These are phyloP conservation scores for Cubamyces lactineus DNA, from an alignment of 768 basidiomycete genomes.

Conservation along the genomic window DNA sequence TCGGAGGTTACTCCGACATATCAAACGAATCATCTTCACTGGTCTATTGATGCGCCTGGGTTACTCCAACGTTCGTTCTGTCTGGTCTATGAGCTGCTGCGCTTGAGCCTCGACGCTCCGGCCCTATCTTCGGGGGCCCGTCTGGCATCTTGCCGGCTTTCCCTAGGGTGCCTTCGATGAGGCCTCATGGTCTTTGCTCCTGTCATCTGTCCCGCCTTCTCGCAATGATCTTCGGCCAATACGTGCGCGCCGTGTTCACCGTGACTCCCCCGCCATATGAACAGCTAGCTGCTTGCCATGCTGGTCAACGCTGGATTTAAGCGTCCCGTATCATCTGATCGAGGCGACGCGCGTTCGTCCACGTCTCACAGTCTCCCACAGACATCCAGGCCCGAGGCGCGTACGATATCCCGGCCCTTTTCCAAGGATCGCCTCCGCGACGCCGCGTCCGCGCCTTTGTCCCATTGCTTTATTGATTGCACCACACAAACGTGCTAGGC, in stretches of 20 bases:
- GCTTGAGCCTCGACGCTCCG: background rate
- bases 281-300: background rate
- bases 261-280: conserved; percentile 16
- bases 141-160: conserved; percentile 1
- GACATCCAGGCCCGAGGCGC: conserved; percentile 5
- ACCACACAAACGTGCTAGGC: background rate
- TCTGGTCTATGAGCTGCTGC: background rate
- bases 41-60: conserved; percentile 12
- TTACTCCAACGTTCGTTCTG: background rate
- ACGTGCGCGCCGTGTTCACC: conserved; percentile 10
- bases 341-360: background rate
- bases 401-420: conserved; percentile 9
- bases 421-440: background rate
- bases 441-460: background rate
- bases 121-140: conserved; percentile 3
- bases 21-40: conserved; percentile 3
- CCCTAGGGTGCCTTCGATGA: conserved; percentile 11
- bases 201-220: conserved; percentile 16
- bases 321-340: conserved; percentile 12
- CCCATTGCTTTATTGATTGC: background rate
- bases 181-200: conserved; percentile 5
- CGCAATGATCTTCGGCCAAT: conserved; percentile 10
- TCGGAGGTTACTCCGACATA: background rate
- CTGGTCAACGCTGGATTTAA: conserved; percentile 2
- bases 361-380: background rate